Conservation (phyloP, 2,329 filamentous ascomycete species). For the Pestalotiopsis sp. region DNA sequence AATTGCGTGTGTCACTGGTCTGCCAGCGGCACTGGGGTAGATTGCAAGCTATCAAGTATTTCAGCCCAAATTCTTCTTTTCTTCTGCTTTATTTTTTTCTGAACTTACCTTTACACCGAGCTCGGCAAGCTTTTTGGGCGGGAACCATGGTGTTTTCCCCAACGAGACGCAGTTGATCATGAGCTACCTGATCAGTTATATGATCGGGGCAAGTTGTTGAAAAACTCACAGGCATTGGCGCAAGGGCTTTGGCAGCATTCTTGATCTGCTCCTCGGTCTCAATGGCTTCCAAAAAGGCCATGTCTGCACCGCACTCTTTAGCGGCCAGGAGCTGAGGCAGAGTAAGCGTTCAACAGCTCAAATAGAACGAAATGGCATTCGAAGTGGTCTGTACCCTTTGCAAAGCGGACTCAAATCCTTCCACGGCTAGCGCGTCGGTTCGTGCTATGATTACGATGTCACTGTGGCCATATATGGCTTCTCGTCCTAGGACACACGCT, state of each 20-base stretch:
- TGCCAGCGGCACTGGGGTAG: constrained; percentile 15
- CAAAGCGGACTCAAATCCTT: constrained; percentile 13
- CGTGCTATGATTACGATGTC: constrained; percentile 64
- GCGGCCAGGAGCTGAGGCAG: constrained; percentile 8
- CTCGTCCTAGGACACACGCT: constrained; percentile 28
- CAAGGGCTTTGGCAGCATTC: constrained; percentile 11
- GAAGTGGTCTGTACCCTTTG: not conserved
- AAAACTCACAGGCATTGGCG: constrained; percentile 13
- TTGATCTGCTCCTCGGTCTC: constrained; percentile 16
- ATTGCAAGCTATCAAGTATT: constrained; percentile 7
- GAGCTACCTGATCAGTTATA: not conserved
- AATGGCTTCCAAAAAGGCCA: constrained; percentile 16
- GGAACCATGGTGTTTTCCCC: constrained; percentile 16
- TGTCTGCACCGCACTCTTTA: constrained; percentile 15
- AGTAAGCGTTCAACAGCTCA: not conserved
- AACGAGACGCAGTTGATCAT: constrained; percentile 15
- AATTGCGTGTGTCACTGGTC: constrained; percentile 13
- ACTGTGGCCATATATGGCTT: constrained; percentile 35
- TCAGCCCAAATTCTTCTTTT: too few species aligned
- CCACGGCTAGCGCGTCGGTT: constrained; percentile 42
- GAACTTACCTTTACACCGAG: constrained; percentile 12
- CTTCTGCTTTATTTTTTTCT: too few species aligned
- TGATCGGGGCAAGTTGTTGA: not conserved
- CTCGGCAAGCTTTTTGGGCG: constrained; percentile 7
- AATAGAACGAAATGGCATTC: not conserved